Evolutionary conservation across 140 eudicot genomes (phyloP).

Genomic region (Flaveria floridana): DNA sequence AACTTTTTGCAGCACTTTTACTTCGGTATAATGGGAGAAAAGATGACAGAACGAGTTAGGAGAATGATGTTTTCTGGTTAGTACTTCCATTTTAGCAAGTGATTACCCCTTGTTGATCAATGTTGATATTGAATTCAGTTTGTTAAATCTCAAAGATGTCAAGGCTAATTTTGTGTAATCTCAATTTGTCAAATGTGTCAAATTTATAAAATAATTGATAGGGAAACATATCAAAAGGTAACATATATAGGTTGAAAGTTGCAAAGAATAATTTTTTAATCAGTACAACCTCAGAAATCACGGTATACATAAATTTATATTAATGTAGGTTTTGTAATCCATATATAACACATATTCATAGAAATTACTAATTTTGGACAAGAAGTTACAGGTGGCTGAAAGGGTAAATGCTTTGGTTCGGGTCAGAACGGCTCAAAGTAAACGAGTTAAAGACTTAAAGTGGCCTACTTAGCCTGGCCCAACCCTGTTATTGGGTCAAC

Average conservation of each 20-base stretch:
- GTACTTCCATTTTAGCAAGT: slow-evolving; percentile 9
- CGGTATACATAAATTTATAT: neutral
- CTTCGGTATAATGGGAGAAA: slow-evolving; percentile 98
- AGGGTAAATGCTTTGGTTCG: neutral
- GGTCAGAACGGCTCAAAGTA: neutral
- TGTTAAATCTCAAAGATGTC: neutral
- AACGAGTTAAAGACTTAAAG: neutral
- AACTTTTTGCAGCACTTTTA: slow-evolving; percentile 93
- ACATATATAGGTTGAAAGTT: neutral
- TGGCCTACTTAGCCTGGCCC: neutral
- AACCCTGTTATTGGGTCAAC: neutral
- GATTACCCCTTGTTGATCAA: slow-evolving; percentile 13
- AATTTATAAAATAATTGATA: neutral
- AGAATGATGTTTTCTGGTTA: slow-evolving; percentile 99
- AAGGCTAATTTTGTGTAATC: too few species aligned
- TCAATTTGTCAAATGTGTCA: neutral
- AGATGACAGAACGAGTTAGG: slow-evolving; percentile 94
- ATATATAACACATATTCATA: slow-evolving; percentile 1
- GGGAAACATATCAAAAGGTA: neutral
- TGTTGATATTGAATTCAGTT: neutral
- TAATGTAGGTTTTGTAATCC: neutral
- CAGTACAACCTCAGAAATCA: neutral
- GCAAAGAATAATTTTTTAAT: neutral
- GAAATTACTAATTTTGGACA: neutral
- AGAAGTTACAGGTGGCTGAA: neutral